These are phyloP conservation scores for Cercis canadensis DNA, from an alignment of 306 rosid genomes.

Conservation along the genomic window DNA sequence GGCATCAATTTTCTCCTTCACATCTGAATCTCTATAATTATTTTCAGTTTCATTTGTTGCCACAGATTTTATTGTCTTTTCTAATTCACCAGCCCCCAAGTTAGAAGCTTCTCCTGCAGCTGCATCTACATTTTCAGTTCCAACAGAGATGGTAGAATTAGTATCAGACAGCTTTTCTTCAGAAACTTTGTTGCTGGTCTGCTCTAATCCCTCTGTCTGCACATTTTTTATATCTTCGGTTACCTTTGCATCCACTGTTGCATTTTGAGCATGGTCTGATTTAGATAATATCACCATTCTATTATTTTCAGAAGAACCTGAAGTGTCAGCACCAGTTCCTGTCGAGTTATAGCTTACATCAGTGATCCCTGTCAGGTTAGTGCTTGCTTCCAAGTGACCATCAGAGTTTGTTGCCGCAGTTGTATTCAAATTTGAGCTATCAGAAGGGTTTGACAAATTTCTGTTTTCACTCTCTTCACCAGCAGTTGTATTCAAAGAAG, in stretches of 20 bases:
- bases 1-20: slow-evolving; percentile 49
- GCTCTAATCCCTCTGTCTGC: slow-evolving; percentile 41
- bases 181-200: slow-evolving; percentile 34
- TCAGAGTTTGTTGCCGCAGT: slow-evolving; percentile 36
- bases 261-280: slow-evolving; percentile 39
- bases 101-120: slow-evolving; percentile 46
- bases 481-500: slow-evolving; percentile 43
- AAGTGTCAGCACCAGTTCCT: slow-evolving; percentile 21
- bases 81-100: slow-evolving; percentile 38
- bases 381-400: slow-evolving; percentile 43
- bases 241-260: slow-evolving; percentile 29
- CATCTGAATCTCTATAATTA: slow-evolving; percentile 23
- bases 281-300: slow-evolving; percentile 23
- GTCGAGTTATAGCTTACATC: slow-evolving; percentile 44
- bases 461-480: slow-evolving; percentile 41
- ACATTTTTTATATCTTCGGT: slow-evolving; percentile 37
- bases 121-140: slow-evolving; percentile 45
- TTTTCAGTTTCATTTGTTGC: slow-evolving; percentile 48
- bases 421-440: slow-evolving; percentile 40
- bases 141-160: slow-evolving; percentile 33
- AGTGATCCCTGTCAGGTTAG: slow-evolving; percentile 35
- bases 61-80: slow-evolving; percentile 27
- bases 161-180: slow-evolving; percentile 44
- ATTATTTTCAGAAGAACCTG: slow-evolving; percentile 50
- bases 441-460: slow-evolving; percentile 34